phyloP scores from a whole-genome alignment of 495 filamentous ascomycete species.

The Annulohypoxylon maeteangense region DNA sequence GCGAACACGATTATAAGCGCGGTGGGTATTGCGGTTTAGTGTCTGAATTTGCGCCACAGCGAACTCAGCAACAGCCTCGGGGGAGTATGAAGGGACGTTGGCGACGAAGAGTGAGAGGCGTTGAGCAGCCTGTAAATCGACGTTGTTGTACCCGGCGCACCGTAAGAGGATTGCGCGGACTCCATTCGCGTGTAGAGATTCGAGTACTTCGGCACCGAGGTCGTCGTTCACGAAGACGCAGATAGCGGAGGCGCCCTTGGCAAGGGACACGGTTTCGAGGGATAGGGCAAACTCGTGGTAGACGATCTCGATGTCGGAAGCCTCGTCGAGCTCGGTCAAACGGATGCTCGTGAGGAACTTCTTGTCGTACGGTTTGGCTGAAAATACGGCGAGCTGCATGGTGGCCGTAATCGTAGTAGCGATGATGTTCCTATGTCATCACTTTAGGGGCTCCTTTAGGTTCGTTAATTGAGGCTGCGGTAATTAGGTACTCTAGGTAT shows the following conservation, averaged over 20 bases:
- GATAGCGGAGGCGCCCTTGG: slow-evolving; percentile 64
- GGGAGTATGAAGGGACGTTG: slow-evolving; percentile 74
- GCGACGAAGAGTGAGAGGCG: slow-evolving; percentile 70
- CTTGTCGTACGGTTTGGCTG: slow-evolving; percentile 70
- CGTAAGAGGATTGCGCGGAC: slow-evolving; percentile 70
- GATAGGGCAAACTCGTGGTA: slow-evolving; percentile 68
- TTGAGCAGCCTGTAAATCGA: slow-evolving; percentile 68
- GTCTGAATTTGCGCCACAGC: slow-evolving; percentile 74
- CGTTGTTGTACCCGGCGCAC: slow-evolving; percentile 78
- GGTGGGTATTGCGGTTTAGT: slow-evolving; percentile 75
- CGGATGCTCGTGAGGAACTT: slow-evolving; percentile 57
- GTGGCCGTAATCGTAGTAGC: slow-evolving; percentile 5
- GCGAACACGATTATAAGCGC: slow-evolving; percentile 75
- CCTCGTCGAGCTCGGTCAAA: slow-evolving; percentile 31
- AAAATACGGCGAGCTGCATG: slow-evolving; percentile 71
- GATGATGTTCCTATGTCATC: slow-evolving; percentile 7
- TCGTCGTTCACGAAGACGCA: slow-evolving; percentile 80
- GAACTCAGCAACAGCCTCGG: slow-evolving; percentile 79
- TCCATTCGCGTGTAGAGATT: slow-evolving; percentile 58
- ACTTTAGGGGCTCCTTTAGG: background rate
- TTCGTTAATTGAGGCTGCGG: background rate
- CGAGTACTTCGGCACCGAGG: slow-evolving; percentile 62
- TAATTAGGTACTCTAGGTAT: background rate
- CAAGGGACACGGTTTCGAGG: slow-evolving; percentile 66
- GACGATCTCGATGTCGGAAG: slow-evolving; percentile 50